Evolutionary conservation across 1,284 basidiomycete genomes (phyloP).

Genomic region (Moesziomyces sp.): DNA sequence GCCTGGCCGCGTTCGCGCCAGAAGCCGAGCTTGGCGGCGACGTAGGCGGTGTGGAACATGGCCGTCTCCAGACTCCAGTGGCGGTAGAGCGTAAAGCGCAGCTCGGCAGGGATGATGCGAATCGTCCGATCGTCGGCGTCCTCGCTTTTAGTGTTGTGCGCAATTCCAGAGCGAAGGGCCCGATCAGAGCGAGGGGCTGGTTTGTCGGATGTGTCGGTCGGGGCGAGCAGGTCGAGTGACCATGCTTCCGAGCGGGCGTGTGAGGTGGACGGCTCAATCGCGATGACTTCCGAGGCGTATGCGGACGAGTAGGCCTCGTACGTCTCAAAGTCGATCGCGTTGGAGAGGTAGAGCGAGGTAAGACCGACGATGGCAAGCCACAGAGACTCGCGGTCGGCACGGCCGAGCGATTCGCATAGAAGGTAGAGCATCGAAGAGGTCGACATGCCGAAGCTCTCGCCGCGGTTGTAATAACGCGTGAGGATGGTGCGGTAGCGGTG

Average conservation of each 20-base stretch:
- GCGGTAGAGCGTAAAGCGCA: slow-evolving; percentile 88
- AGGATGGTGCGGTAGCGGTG: slow-evolving; percentile 56
- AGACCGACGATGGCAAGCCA: slow-evolving; percentile 94
- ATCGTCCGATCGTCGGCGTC: slow-evolving; percentile 61
- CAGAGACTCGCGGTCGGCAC: slow-evolving; percentile 90
- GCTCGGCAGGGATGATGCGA: slow-evolving; percentile 55
- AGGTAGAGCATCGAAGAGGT: slow-evolving; percentile 89
- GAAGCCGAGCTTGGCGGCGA: slow-evolving; percentile 91
- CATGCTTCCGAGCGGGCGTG: slow-evolving; percentile 15
- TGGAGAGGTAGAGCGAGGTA: slow-evolving; percentile 89
- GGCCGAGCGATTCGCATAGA: slow-evolving; percentile 86
- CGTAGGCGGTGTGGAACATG: slow-evolving; percentile 97
- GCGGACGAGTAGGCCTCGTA: slow-evolving; percentile 74
- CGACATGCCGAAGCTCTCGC: slow-evolving; percentile 88
- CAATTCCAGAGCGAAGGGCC: slow-evolving; percentile 9
- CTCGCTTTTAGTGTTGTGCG: slow-evolving; percentile 30
- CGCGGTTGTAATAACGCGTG: slow-evolving; percentile 79
- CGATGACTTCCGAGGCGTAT: slow-evolving; percentile 59
- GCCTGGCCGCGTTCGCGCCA: slow-evolving; percentile 95
- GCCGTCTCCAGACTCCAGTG: slow-evolving; percentile 98
- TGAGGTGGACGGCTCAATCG: slow-evolving; percentile 36
- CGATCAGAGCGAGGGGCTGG: neutral
- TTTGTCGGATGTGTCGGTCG: no score
- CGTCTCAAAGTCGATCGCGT: slow-evolving; percentile 83
- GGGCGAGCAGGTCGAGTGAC: slow-evolving; percentile 22